Evolutionary conservation across 208 protist species (phyloP).

Genomic region (Crithidia fasciculata): DNA sequence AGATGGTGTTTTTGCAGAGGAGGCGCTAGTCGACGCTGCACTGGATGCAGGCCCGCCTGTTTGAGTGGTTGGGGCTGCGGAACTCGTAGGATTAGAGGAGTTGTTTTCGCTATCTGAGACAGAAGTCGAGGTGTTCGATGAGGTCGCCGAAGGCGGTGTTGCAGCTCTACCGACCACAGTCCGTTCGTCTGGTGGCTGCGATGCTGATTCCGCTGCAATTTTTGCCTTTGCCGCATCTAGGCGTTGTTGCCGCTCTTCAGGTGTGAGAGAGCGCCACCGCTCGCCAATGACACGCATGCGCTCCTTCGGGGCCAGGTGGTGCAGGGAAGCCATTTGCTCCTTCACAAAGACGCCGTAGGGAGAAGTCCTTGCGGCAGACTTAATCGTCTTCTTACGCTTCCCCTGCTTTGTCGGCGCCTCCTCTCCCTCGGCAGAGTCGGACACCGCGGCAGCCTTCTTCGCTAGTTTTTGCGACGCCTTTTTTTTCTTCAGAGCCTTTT

Average conservation of each 20-base stretch:
- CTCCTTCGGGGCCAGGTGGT: conserved; percentile 48
- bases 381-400: not conserved
- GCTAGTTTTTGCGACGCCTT: conserved; percentile 6
- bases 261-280: conserved; percentile 56
- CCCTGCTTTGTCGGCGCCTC: not conserved
- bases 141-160: not conserved
- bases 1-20: too few relatives aligned
- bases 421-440: not conserved
- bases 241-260: conserved; percentile 30
- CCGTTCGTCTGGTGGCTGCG: not conserved
- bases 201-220: conserved; percentile 5
- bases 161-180: not conserved
- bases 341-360: conserved; percentile 71
- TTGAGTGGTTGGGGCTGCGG: too few relatives aligned
- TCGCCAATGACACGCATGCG: conserved; percentile 60
- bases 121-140: too few relatives aligned
- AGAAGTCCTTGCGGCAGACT: conserved; percentile 19
- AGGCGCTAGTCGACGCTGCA: too few relatives aligned
- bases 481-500: conserved; percentile 25
- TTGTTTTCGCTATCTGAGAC: too few relatives aligned
- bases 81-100: too few relatives aligned
- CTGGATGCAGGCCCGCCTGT: too few relatives aligned
- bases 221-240: conserved; percentile 9
- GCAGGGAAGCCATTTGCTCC: conserved; percentile 66
- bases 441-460: conserved; percentile 18